Evolutionary conservation across 805 yeast genomes (phyloP).

Genomic region (Myxozyma geophila): DNA sequence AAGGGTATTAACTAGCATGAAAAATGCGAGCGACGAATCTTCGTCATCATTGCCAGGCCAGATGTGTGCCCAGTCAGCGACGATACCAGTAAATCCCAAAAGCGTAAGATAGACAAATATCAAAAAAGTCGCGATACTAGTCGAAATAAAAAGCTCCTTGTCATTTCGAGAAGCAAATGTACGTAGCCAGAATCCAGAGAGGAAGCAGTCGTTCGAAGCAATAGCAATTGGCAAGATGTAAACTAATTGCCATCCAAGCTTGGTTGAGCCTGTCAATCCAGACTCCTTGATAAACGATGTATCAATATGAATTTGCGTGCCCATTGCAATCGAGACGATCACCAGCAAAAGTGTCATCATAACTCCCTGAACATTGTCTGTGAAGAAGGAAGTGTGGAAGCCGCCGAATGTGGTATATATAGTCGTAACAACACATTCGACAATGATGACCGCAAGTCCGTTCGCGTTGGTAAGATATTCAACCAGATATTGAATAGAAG

Average conservation of each 20-base stretch:
- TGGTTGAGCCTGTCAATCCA: conserved; percentile 65
- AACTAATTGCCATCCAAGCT: conserved; percentile 85
- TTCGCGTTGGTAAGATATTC: conserved; percentile 76
- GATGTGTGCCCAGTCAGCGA: conserved; percentile 89
- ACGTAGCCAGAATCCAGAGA: conserved; percentile 93
- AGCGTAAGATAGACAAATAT: conserved; percentile 66
- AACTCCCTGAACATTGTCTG: conserved; percentile 84
- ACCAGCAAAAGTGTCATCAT: conserved; percentile 69
- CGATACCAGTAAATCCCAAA: conserved; percentile 80
- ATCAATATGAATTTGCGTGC: conserved; percentile 66
- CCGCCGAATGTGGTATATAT: conserved; percentile 90
- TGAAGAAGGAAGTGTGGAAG: conserved; percentile 81
- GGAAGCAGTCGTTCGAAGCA: conserved; percentile 84
- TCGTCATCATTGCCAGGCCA: conserved; percentile 55
- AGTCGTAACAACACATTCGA: conserved; percentile 85
- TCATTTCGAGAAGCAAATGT: conserved; percentile 86
- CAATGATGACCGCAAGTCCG: conserved; percentile 79
- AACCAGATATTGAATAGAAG: conserved; percentile 78
- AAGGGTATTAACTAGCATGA: conserved; percentile 68
- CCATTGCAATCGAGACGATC: conserved; percentile 78
- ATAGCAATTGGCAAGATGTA: conserved; percentile 86
- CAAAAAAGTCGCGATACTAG: conserved; percentile 72
- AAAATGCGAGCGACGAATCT: conserved; percentile 69
- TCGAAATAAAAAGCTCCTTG: conserved; percentile 74
- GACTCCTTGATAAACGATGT: conserved; percentile 64